Conservation (phyloP, 176 grass and related monocot species). For the Ananas comosus region DNA sequence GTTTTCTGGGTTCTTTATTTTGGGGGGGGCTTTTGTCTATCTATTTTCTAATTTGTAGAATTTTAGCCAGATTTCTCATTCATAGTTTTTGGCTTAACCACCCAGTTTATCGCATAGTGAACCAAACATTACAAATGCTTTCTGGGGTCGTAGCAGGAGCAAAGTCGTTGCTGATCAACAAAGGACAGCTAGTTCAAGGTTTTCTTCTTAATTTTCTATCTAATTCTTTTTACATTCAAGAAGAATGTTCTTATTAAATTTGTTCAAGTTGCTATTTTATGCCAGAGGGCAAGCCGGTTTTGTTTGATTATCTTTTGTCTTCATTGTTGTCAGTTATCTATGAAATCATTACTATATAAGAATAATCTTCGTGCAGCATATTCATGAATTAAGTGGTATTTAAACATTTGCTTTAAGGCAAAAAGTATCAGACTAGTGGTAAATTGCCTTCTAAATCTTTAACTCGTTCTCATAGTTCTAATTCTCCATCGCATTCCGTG, state of each 20-base stretch:
- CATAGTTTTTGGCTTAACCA: slow-evolving; percentile 10
- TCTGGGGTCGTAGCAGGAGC: slow-evolving; percentile 46
- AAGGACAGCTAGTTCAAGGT: slow-evolving; percentile 94
- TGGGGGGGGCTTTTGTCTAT: not conserved
- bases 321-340: too few species aligned
- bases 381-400: too few species aligned
- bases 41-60: slow-evolving; percentile 12
- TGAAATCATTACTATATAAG: too few species aligned
- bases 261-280: not conserved
- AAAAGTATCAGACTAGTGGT: too few species aligned
- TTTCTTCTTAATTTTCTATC: slow-evolving; percentile 28
- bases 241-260: not conserved
- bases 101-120: slow-evolving; percentile 74
- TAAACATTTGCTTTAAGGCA: too few species aligned
- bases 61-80: not conserved
- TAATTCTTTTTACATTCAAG: not conserved
- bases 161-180: slow-evolving; percentile 77
- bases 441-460: too few species aligned
- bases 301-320: too few species aligned
- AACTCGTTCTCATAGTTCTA: too few species aligned
- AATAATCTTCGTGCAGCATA: too few species aligned
- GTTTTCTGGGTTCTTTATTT: slow-evolving; percentile 10
- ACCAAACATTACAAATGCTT: slow-evolving; percentile 80
- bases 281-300: not conserved
- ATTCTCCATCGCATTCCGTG: too few species aligned